Evolutionary conservation across 768 basidiomycete genomes (phyloP), one percentile per base, ranked within the genome.

Genomic region (Phanerodontia chrysosporium): DNA sequence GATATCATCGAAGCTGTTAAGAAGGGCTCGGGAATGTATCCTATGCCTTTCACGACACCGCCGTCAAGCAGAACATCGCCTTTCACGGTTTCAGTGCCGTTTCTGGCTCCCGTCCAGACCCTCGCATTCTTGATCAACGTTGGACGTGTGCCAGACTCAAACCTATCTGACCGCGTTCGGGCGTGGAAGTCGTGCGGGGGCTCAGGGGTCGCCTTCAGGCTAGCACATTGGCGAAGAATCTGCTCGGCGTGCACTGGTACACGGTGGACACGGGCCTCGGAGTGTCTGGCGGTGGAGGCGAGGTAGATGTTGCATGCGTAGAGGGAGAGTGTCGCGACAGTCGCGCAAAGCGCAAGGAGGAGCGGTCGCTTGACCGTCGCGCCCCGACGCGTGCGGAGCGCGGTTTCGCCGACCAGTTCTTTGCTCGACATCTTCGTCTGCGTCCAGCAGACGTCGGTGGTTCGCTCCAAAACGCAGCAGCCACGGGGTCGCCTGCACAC

Each of bases 121-220:
- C 83, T 82, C 2, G 84, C 88, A 68, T 94, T 90, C 65, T 79
- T 78, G 62, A 96, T 84, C 62, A 86, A 76, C 21, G 85, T 85
- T 1, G 87, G 73, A 36, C 78, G 78, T 0, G 89, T 90, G 0
- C 86, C 89, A 3, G 73, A 72, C 63, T 84, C 87, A 61, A 80
- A 87, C 42, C 89, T 73, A 65, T 91, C 89, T 2, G 87, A 89
- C 44, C 45, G 61, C 5, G 58, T 60, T 9, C 77, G 66, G 12
- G 58, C 61, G 24, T 57, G 46, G 56, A 76, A 76, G 39, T 67
- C 63, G 3, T 56, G 57, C n/a, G 74, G 65, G 10, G 72, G 71
- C 5, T 69, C 71, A 9, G 75, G 69, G 8, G 55, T 57, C 32
- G 59, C 60, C 51, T 62, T 67, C 56, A 74, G 51, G 14, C 65